Percentiles rank a stretch among this genome's conserved stretches.
These are phyloP conservation scores for Phytophthora colocasiae DNA, from an alignment of 352 stramenopile genomes.

Conservation along the genomic window DNA sequence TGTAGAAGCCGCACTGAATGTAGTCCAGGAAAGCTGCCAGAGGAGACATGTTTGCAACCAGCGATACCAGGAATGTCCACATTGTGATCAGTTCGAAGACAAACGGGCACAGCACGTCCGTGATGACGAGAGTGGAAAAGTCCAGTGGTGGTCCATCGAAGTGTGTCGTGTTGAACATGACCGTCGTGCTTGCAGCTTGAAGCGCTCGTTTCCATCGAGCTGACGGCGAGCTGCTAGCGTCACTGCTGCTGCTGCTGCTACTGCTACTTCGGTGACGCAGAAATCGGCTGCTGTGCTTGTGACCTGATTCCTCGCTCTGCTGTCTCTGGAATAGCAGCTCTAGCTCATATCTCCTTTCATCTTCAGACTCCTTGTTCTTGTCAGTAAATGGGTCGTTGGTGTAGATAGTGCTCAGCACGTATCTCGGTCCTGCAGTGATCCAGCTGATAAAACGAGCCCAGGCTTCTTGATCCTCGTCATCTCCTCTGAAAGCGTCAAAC, in stretches of 20 bases:
- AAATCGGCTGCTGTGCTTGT: slow-evolving; percentile 25
- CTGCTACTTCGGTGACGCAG: slow-evolving; percentile 34
- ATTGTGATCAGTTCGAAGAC: slow-evolving; percentile 84
- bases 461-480: slow-evolving; percentile 71
- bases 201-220: slow-evolving; percentile 80
- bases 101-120: slow-evolving; percentile 84
- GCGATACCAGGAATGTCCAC: slow-evolving; percentile 63
- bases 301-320: slow-evolving; percentile 44
- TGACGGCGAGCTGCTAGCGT: slow-evolving; percentile 33
- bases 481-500: slow-evolving; percentile 52
- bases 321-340: slow-evolving; percentile 66
- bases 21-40: slow-evolving; percentile 85
- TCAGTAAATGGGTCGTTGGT: slow-evolving; percentile 80
- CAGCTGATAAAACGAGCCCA: slow-evolving; percentile 59
- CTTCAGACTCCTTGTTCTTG: slow-evolving; percentile 76
- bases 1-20: slow-evolving; percentile 84
- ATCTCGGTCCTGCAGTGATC: slow-evolving; percentile 44
- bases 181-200: slow-evolving; percentile 65
- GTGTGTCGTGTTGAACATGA: slow-evolving; percentile 78
- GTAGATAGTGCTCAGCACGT: slow-evolving; percentile 54
- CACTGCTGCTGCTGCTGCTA: slow-evolving; percentile 40
- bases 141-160: slow-evolving; percentile 85
- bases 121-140: slow-evolving; percentile 86
- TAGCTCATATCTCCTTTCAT: slow-evolving; percentile 68
- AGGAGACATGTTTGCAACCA: slow-evolving; percentile 71